Evolutionary conservation across 495 filamentous ascomycete genomes (phyloP).

Genomic region (Jackrogersella minutella): DNA sequence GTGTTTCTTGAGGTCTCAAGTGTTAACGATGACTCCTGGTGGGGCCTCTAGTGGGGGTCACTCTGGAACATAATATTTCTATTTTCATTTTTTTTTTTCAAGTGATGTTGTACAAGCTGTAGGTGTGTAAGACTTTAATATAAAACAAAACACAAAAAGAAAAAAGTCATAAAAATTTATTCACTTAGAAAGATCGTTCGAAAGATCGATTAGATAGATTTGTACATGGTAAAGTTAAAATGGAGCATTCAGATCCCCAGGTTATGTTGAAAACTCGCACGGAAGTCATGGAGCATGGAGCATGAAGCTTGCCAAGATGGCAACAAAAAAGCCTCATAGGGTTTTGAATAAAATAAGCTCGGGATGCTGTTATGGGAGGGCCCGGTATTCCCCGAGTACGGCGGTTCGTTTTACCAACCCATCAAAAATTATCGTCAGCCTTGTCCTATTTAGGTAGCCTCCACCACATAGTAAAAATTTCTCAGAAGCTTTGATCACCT

Average conservation of each 20-base stretch:
- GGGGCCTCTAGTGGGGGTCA: conserved; percentile 31
- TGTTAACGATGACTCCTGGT: conserved; percentile 26
- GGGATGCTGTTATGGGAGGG: conserved; percentile 33
- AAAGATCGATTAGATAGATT: not conserved
- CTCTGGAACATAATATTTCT: conserved; percentile 4
- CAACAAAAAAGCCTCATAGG: conserved; percentile 25
- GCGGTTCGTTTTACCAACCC: conserved; percentile 21
- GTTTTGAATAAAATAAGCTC: conserved; percentile 23
- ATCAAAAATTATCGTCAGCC: conserved; percentile 36
- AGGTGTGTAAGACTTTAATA: conserved; percentile 3
- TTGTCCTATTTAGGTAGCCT: conserved; percentile 46
- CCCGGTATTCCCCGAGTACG: conserved; percentile 37
- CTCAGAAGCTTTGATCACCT: conserved; percentile 25
- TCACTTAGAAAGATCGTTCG: no score
- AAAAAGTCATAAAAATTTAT: no score
- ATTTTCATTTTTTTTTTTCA: conserved; percentile 7
- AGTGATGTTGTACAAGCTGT: conserved; percentile 7
- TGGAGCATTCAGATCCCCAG: not conserved
- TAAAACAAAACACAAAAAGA: not conserved
- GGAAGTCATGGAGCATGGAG: conserved; percentile 13
- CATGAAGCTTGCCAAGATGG: conserved; percentile 19
- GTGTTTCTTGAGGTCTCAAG: conserved; percentile 21
- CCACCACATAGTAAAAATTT: conserved; percentile 31
- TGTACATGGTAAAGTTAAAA: not conserved
- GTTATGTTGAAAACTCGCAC: not conserved